A percentile compares a stretch with the other conserved stretches of the same genome.
Conservation (phyloP, 2,329 filamentous ascomycete species). For the Alternaria longipes region DNA sequence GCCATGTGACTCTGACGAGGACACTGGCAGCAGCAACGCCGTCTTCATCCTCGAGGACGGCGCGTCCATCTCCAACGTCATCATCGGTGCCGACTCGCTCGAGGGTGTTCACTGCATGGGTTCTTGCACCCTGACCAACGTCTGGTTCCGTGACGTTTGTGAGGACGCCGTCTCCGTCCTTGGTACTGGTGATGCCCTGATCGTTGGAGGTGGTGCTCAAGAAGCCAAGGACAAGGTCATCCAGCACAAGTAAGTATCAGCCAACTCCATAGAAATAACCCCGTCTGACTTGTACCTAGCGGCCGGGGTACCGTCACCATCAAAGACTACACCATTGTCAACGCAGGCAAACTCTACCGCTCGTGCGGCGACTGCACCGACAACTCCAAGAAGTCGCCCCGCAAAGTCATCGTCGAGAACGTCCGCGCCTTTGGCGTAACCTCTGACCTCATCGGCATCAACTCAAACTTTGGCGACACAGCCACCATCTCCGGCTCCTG, state of each 20-base stretch:
- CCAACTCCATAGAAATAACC: conserved; percentile 2
- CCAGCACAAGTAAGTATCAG: conserved; percentile 46
- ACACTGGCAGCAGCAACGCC: conserved; percentile 47
- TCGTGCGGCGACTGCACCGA: conserved; percentile 58
- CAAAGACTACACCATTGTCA: conserved; percentile 52
- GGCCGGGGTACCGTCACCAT: conserved; percentile 15
- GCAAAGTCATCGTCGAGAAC: conserved; percentile 55
- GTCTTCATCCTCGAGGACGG: conserved; percentile 63
- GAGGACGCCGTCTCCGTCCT: conserved; percentile 44
- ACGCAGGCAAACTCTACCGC: conserved; percentile 61
- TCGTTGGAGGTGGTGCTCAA: conserved; percentile 48
- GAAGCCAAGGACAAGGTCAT: conserved; percentile 49
- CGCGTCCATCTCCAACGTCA: conserved; percentile 62
- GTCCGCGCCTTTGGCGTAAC: conserved; percentile 53
- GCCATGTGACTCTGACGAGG: conserved; percentile 32
- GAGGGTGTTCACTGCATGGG: conserved; percentile 62
- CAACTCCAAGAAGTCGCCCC: conserved; percentile 54
- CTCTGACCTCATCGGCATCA: conserved; percentile 55
- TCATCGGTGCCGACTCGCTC: conserved; percentile 62
- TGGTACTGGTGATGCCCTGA: conserved; percentile 42
- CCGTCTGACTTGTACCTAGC: background rate
- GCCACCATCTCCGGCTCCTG: conserved; percentile 56
- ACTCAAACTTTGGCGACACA: conserved; percentile 60
- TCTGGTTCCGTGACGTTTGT: conserved; percentile 45
- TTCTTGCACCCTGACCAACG: conserved; percentile 55